Base-by-base conservation (phyloP, 805 yeast species). In the Yarrowia sp. region DNA sequence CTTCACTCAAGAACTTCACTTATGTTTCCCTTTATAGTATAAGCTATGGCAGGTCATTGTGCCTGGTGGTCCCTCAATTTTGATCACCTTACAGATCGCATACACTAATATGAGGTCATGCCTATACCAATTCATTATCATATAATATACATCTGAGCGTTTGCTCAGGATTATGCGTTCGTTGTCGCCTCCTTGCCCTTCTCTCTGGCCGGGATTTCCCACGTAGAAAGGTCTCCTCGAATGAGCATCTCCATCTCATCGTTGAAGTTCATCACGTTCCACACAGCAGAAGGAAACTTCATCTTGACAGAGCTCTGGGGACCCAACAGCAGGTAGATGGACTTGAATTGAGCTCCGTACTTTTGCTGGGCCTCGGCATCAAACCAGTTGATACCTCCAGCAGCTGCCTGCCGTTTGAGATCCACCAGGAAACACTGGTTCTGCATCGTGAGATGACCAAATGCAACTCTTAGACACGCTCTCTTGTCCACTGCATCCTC, bases 201-300 rank as follows among this genome's bases (percentile, higher is more conserved):
- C 9, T 59, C 52, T 36, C 65, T n/a, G 8, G 65, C 65, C 50
- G 35, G 35, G 7, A 8, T 16, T 5, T 59, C 52, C 5, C 35
- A 35, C 1, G 32, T 12, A 4, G 52, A 43, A 0, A 42, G 43
- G 19, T 45, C 65, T 11, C 65, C 65, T 7, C 65, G 52, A 12
- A 59, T 59, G 5, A 59, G 26, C 52, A 32, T 3, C 35, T 59
- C 65, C 65, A 59, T 59, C 52, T 59, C 65, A n/a, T 59, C 65
- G 35, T 59, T 59, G 65, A 22, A 59, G 65, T 59, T 59, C 65
- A 59, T 59, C 9, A 59, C 65, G n/a, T 59, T 45, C 65, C 65
- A 59, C 12, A 59, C 65, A 8, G 52, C 52, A 8, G 65, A 59
- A 3, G 50, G 65, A 19, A 43, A 59, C 52, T 45, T 59, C 65